Percentiles rank a stretch among this genome's conserved stretches.
Evolutionary conservation across 768 basidiomycete species (phyloP).

Genomic region (Fibroporia radiculosa): DNA sequence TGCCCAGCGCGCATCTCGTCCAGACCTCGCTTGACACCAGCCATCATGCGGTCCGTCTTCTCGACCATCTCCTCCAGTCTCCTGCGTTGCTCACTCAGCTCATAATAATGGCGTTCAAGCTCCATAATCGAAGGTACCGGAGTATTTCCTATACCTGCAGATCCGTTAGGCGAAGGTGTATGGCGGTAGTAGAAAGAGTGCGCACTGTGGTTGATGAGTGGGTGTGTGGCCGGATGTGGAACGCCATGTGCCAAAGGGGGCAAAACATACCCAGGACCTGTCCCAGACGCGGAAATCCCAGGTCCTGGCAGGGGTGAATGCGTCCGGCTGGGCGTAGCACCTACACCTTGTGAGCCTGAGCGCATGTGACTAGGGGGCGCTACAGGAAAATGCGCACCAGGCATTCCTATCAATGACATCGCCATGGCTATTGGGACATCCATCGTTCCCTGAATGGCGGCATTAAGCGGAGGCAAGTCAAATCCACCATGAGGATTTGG

Average conservation of each 20-base stretch:
- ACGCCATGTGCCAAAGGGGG: slow-evolving; percentile 22
- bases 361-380: slow-evolving; percentile 53
- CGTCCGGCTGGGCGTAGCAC: slow-evolving; percentile 57
- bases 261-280: slow-evolving; percentile 30
- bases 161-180: slow-evolving; percentile 36
- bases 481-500: slow-evolving; percentile 36
- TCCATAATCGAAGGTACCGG: slow-evolving; percentile 32
- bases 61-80: slow-evolving; percentile 69
- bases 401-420: slow-evolving; percentile 5
- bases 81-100: slow-evolving; percentile 55
- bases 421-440: slow-evolving; percentile 4
- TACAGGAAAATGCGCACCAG: slow-evolving; percentile 3
- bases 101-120: slow-evolving; percentile 63
- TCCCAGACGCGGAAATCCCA: slow-evolving; percentile 27
- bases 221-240: slow-evolving; percentile 12
- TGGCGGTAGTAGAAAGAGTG: slow-evolving; percentile 28
- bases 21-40: slow-evolving; percentile 61
- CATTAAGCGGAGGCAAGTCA: slow-evolving; percentile 54
- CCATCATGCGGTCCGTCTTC: slow-evolving; percentile 68
- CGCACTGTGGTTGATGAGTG: slow-evolving; percentile 8
- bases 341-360: slow-evolving; percentile 34
- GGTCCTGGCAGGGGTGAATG: slow-evolving; percentile 58
- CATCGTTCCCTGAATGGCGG: slow-evolving; percentile 25
- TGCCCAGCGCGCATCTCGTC: slow-evolving; percentile 57
- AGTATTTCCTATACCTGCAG: slow-evolving; percentile 1